Conservation (phyloP, 2,329 filamentous ascomycete species). For the Xylaria sp. region DNA sequence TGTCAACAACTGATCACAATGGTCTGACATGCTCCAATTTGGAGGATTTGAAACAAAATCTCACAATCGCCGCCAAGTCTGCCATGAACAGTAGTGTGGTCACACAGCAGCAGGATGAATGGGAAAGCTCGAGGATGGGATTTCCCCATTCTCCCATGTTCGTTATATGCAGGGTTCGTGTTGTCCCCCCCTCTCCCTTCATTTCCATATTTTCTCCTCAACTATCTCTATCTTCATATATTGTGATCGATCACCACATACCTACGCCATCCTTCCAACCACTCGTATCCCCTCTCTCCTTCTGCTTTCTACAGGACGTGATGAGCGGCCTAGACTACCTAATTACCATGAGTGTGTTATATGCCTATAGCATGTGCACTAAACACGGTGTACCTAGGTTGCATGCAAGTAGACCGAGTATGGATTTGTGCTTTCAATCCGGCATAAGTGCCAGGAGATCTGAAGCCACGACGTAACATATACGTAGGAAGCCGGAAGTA, state of each 20-base stretch:
- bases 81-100: conserved; percentile 11
- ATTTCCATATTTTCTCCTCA: background rate
- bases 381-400: background rate
- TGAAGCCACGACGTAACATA: background rate
- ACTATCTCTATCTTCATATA: too few relatives aligned
- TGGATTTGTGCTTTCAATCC: background rate
- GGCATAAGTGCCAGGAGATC: background rate
- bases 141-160: conserved; percentile 35
- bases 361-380: background rate
- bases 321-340: background rate
- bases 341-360: background rate
- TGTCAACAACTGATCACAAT: background rate
- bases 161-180: conserved; percentile 21
- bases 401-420: background rate
- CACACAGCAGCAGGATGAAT: conserved; percentile 14
- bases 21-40: conserved; percentile 6
- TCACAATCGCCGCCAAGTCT: background rate
- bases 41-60: background rate
- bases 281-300: too few relatives aligned
- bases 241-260: too few relatives aligned
- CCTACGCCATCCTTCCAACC: too few relatives aligned
- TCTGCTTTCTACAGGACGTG: background rate
- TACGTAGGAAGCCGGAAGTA: background rate
- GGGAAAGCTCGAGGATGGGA: conserved; percentile 29
- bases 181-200: background rate